Base-by-base conservation (phyloP, 2,329 filamentous ascomycete species). In the Talaromyces sp. region DNA sequence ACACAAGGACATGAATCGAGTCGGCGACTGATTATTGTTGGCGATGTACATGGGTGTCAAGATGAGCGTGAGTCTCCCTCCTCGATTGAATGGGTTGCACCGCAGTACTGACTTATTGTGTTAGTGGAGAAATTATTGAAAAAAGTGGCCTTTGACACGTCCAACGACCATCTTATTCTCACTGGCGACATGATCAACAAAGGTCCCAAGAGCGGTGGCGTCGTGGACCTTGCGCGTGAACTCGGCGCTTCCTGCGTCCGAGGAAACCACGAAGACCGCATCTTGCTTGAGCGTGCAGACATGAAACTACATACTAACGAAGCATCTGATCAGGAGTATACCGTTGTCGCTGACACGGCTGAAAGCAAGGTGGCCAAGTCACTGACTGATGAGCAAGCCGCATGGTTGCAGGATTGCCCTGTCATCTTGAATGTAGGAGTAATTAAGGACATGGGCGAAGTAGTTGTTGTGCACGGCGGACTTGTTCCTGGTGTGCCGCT, bases 21-120 rank as follows among this genome's bases (percentile, higher is more conserved):
- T 35, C 58, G 78, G 23, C 85, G 83, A 18, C 79, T 99, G 25
- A 80, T 98, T 37, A 82, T 98, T 65, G 82, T 98, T 37, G 93
- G 95, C 61, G 95, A 99, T 77, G 91, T 98, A 14, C 93, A 98
- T 78, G 95, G 95, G 56, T 95, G 95, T 80, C 86, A 86, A 68
- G 74, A 83, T 12, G 84, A 92, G 65, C 81, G 91, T 72, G 77
- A 81, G 73, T 42, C 55, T 54, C 18, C 21, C 9, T 18, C 9
- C 4, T 5, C 48, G 16, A 35, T 14, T 21, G n/a, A 35, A 35
- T 6, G n/a, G 14, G n/a, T 14, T 46, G 58, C 63, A 42, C 3
- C 5, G 46, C 25, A 31, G 28, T 50, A 31, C 14, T 50, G 18
- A 55, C n/a, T 23, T 12, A 40, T 54, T 6, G 1, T 61, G 42